phyloP scores from a whole-genome alignment of 805 yeast genomes.

The Wickerhamomyces hampshirensis region DNA sequence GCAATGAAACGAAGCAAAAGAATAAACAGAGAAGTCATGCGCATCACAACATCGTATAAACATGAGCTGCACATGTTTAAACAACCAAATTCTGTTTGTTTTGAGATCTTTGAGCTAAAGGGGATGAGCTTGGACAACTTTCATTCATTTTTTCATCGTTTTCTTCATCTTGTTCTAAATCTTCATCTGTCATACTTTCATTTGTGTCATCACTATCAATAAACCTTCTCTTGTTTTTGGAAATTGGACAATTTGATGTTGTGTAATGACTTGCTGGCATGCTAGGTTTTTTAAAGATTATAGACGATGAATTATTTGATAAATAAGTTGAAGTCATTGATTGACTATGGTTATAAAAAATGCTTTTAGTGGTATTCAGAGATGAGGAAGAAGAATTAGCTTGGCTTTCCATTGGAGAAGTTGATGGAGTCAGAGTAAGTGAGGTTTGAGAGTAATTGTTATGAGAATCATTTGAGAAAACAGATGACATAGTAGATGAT shows the following conservation, averaged over 20 bases:
- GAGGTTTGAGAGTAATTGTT: slow-evolving; percentile 14
- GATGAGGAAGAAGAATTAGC: slow-evolving; percentile 4
- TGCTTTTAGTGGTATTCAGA: not conserved
- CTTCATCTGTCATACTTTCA: slow-evolving; percentile 7
- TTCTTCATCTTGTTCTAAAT: slow-evolving; percentile 1
- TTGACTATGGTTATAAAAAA: too few species aligned
- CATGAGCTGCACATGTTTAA: too few species aligned
- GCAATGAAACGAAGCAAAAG: not conserved
- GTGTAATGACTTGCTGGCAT: not conserved
- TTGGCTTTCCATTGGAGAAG: slow-evolving; percentile 12
- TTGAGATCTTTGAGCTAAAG: slow-evolving; percentile 18
- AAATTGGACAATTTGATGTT: not conserved
- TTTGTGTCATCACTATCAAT: not conserved
- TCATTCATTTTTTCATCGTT: slow-evolving; percentile 4
- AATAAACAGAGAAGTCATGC: not conserved
- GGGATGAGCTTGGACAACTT: slow-evolving; percentile 13
- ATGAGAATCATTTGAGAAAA: slow-evolving; percentile 13
- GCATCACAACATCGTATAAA: too few species aligned
- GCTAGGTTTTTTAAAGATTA: too few species aligned
- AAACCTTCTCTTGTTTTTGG: slow-evolving; percentile 2
- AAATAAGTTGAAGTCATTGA: too few species aligned
- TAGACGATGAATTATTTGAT: too few species aligned
- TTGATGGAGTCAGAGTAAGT: slow-evolving; percentile 11
- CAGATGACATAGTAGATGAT: slow-evolving; percentile 24
- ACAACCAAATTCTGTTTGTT: slow-evolving; percentile 10